These are phyloP conservation scores for Tubosaeta sp. DNA, from an alignment of 768 basidiomycete species.

Conservation along the genomic window DNA sequence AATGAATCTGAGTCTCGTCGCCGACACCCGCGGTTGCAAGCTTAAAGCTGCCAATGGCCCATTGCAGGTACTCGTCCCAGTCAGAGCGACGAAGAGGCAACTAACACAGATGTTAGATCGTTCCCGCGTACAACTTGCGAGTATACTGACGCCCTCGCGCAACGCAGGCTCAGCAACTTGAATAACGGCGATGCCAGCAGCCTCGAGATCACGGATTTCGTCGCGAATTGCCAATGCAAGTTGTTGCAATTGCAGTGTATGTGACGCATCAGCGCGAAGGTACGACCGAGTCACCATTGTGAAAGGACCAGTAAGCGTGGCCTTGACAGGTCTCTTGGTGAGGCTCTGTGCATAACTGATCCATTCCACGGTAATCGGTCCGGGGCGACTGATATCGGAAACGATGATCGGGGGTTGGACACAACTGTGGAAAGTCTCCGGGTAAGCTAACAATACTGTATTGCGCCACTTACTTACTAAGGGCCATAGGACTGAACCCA, in stretches of 20 bases:
- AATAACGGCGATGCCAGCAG: constrained; percentile 94
- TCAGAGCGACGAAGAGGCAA: constrained; percentile 94
- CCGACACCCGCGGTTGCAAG: constrained; percentile 94
- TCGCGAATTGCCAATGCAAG: constrained; percentile 97
- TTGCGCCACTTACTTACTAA: constrained; percentile 62
- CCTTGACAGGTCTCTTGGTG: constrained; percentile 95
- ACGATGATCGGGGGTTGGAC: constrained; percentile 98
- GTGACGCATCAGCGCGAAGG: constrained; percentile 96
- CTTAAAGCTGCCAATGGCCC: constrained; percentile 99
- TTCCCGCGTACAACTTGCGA: not conserved
- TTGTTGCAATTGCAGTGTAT: constrained; percentile 97
- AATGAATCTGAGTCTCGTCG: constrained; percentile 94
- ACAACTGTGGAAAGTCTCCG: constrained; percentile 49
- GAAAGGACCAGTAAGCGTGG: constrained; percentile 97
- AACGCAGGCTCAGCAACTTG: constrained; percentile 99
- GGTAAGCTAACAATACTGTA: constrained; percentile 2
- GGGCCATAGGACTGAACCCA: constrained; percentile 99
- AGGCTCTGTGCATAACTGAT: constrained; percentile 94
- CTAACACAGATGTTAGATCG: constrained; percentile 31
- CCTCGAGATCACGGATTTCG: constrained; percentile 95
- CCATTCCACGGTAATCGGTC: constrained; percentile 96
- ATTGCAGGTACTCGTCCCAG: constrained; percentile 94
- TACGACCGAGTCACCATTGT: constrained; percentile 99
- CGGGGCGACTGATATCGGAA: constrained; percentile 91
- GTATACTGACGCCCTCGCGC: constrained; percentile 82